Percentiles rank a stretch among this genome's conserved stretches.
Conservation (phyloP, 495 filamentous ascomycete species). For the Recurvomyces mirabilis region DNA sequence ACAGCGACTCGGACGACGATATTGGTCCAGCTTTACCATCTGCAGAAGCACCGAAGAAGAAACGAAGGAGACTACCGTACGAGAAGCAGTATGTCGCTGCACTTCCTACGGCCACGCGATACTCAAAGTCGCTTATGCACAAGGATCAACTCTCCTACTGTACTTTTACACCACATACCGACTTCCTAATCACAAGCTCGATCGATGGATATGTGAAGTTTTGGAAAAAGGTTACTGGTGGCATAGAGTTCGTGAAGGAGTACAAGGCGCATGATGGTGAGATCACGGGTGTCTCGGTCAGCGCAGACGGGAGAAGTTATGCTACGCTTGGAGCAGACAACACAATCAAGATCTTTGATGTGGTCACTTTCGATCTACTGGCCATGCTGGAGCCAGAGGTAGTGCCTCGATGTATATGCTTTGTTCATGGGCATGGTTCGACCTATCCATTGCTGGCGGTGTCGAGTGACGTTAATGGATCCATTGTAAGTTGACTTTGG, state of each 20-base stretch:
- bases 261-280: conserved; percentile 83
- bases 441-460: conserved; percentile 79
- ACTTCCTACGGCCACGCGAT: conserved; percentile 68
- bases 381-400: conserved; percentile 67
- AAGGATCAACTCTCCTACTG: conserved; percentile 82
- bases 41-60: conserved; percentile 59
- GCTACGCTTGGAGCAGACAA: conserved; percentile 79
- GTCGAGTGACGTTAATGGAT: conserved; percentile 63
- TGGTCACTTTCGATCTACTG: conserved; percentile 65
- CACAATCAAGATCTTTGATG: conserved; percentile 91
- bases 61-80: conserved; percentile 78
- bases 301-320: conserved; percentile 85
- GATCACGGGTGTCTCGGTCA: conserved; percentile 69
- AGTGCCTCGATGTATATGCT: conserved; percentile 71
- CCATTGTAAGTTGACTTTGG: too few species aligned
- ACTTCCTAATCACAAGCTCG: conserved; percentile 89
- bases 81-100: conserved; percentile 91
- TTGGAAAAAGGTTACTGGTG: conserved; percentile 90
- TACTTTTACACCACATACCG: conserved; percentile 76
- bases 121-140: conserved; percentile 98
- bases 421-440: conserved; percentile 81
- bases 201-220: conserved; percentile 93
- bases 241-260: conserved; percentile 96
- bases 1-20: conserved; percentile 59
- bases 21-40: conserved; percentile 82